Percentiles rank a stretch among this genome's conserved stretches.
Conservation (phyloP, 306 rosid species). For the Psophocarpus tetragonolobus region DNA sequence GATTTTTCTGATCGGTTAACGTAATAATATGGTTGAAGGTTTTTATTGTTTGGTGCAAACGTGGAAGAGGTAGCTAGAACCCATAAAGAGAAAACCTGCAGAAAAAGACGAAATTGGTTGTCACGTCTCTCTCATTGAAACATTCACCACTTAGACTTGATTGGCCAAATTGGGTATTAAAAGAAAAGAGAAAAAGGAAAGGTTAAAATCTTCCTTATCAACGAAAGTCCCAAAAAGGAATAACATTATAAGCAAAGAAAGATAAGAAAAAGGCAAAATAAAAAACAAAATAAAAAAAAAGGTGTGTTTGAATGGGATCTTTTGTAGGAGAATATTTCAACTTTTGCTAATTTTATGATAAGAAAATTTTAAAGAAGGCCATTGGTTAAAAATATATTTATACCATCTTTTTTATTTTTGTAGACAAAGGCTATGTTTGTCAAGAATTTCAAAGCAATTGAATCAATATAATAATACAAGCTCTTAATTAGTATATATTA, state of each 20-base stretch:
- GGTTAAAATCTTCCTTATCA: not conserved
- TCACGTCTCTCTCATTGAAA: not conserved
- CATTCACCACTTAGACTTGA: slow-evolving; percentile 8
- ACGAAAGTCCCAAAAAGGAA: not conserved
- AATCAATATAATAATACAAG: too few relatives aligned
- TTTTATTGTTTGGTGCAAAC: not conserved
- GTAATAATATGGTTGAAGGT: not conserved
- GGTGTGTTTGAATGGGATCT: not conserved
- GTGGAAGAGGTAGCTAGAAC: not conserved
- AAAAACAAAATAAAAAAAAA: not conserved
- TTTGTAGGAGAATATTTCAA: too few relatives aligned
- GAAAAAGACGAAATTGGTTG: not conserved
- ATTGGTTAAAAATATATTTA: too few relatives aligned
- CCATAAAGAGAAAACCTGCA: not conserved
- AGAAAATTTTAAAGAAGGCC: too few relatives aligned
- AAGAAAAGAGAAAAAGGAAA: not conserved
- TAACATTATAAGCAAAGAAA: not conserved
- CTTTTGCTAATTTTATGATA: too few relatives aligned
- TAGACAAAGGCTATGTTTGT: too few relatives aligned
- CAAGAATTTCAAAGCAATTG: too few relatives aligned
- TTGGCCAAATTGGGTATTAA: not conserved
- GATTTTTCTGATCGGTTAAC: too few relatives aligned
- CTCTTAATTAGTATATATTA: too few relatives aligned
- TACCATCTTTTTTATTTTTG: too few relatives aligned
- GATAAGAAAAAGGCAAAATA: not conserved